A percentile compares a stretch with the other conserved stretches of the same genome.
Conservation (phyloP, 768 basidiomycete species). For the Podaxis rugospora region DNA sequence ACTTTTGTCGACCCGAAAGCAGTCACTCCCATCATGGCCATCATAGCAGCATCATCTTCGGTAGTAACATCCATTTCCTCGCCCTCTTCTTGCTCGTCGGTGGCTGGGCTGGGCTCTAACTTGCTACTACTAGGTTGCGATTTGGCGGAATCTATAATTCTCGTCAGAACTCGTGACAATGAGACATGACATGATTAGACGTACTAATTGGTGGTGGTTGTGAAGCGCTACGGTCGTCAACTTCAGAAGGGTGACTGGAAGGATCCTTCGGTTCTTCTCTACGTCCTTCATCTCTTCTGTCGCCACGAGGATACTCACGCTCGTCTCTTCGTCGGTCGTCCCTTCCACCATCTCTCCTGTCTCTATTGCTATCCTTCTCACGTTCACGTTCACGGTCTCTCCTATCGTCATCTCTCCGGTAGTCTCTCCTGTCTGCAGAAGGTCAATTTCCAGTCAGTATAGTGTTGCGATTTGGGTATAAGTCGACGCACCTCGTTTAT, state of each 20-base stretch:
- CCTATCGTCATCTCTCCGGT: constrained; percentile 5
- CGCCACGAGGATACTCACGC: constrained; percentile 17
- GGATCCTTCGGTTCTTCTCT: constrained; percentile 31
- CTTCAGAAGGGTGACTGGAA: constrained; percentile 30
- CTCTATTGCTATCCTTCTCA: constrained; percentile 33
- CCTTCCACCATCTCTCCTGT: constrained; percentile 33
- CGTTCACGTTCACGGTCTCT: constrained; percentile 22
- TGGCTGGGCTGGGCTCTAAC: constrained; percentile 37
- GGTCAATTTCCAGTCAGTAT: background rate
- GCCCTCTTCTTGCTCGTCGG: constrained; percentile 34
- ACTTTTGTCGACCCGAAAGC: constrained; percentile 93
- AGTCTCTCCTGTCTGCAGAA: constrained; percentile 6
- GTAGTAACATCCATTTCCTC: constrained; percentile 52
- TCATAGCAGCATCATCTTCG: constrained; percentile 78
- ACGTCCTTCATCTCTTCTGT: constrained; percentile 30
- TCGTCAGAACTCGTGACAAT: background rate
- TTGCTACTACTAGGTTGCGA: constrained; percentile 17
- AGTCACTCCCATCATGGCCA: constrained; percentile 83
- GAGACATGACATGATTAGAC: background rate
- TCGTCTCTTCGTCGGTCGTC: constrained; percentile 34
- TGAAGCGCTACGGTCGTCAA: constrained; percentile 24
- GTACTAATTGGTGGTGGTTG: constrained; percentile 3
- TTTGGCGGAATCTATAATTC: background rate
- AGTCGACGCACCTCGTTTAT: background rate
- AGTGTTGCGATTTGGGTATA: background rate